Conservation (phyloP, 148 eudicot genomes). For the Diospyros lotus region DNA sequence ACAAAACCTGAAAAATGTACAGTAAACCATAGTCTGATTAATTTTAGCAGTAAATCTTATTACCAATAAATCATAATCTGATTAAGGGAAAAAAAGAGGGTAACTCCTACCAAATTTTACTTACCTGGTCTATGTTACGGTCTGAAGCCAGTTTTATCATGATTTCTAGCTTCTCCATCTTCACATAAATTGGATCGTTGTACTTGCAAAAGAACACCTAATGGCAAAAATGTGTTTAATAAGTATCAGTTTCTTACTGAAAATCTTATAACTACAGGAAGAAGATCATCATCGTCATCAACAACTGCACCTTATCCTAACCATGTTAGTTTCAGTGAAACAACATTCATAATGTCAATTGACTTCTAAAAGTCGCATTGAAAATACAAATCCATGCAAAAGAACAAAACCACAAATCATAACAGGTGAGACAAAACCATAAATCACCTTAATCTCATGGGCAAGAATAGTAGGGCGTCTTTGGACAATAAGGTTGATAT, state of each 20-base stretch:
- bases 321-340: no score
- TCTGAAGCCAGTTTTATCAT: conserved; percentile 99
- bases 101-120: conserved; percentile 7
- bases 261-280: background rate
- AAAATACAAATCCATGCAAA: background rate
- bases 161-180: conserved; percentile 97
- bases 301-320: no score
- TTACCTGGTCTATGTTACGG: conserved; percentile 90
- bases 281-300: no score
- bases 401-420: background rate
- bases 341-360: no score
- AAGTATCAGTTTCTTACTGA: background rate
- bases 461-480: conserved; percentile 95
- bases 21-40: background rate
- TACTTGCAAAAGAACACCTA: conserved; percentile 99
- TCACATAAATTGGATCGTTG: conserved; percentile 97
- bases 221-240: background rate
- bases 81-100: background rate
- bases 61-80: background rate
- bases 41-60: background rate
- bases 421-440: background rate
- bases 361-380: no score
- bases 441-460: conserved; percentile 92
- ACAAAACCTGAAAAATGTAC: conserved; percentile 54
- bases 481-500: conserved; percentile 93